Conservation (phyloP, 1,139 yeast genomes). For the Taiozyma sp. region DNA sequence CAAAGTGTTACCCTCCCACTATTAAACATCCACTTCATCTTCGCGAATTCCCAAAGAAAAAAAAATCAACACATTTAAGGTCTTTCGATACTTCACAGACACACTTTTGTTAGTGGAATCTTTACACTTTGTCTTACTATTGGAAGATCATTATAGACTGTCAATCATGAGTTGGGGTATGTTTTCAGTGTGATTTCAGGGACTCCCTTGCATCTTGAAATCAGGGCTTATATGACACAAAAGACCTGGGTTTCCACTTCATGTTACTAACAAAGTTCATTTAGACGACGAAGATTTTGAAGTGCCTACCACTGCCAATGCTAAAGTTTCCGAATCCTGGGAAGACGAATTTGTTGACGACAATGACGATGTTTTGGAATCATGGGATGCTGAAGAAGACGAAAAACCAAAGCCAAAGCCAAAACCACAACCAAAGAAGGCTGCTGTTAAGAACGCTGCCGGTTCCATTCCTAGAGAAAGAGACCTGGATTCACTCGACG, state of each 20-base stretch:
- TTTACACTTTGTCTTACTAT: no score
- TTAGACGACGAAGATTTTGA: slow-evolving; percentile 88
- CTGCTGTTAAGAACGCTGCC: slow-evolving; percentile 16
- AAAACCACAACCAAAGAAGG: slow-evolving; percentile 31
- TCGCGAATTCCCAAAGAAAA: no score
- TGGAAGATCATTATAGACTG: not conserved
- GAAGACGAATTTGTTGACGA: slow-evolving; percentile 68
- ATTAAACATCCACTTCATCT: no score
- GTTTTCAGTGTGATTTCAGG: not conserved
- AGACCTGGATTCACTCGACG: slow-evolving; percentile 63
- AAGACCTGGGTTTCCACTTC: not conserved
- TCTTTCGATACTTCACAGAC: no score
- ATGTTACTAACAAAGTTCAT: not conserved
- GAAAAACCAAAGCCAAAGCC: slow-evolving; percentile 31
- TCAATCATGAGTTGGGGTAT: slow-evolving; percentile 8
- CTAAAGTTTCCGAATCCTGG: slow-evolving; percentile 66
- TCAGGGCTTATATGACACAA: not conserved
- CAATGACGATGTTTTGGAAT: slow-evolving; percentile 71
- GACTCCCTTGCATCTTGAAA: not conserved
- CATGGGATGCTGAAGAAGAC: slow-evolving; percentile 82
- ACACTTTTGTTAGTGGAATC: no score
- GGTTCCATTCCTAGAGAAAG: slow-evolving; percentile 23
- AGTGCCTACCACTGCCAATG: slow-evolving; percentile 46
- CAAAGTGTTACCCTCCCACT: no score
- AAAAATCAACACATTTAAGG: no score